phyloP scores from a whole-genome alignment of 805 yeast genomes.

The Metschnikowia kunwiensis region DNA sequence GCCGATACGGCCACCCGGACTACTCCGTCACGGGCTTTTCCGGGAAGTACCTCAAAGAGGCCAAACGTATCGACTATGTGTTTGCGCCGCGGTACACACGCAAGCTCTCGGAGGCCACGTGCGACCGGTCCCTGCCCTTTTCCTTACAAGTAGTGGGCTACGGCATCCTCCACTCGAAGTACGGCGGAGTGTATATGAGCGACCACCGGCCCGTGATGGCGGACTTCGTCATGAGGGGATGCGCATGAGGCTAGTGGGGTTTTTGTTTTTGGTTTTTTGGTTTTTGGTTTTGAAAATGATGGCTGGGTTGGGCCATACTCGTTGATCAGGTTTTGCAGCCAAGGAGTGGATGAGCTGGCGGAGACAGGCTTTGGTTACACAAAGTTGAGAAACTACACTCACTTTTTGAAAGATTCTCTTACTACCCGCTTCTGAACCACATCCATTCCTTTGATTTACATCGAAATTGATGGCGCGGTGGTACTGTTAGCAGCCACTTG shows the following conservation, averaged over 20 bases:
- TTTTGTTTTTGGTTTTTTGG: too few species aligned
- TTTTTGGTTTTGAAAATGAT: too few species aligned
- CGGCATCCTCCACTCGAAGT: conserved; percentile 34
- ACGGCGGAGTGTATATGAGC: conserved; percentile 31
- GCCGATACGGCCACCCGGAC: conserved; percentile 28
- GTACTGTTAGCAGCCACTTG: too few species aligned
- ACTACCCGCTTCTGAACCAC: too few species aligned
- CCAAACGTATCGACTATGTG: conserved; percentile 33
- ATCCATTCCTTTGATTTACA: too few species aligned
- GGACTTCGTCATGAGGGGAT: conserved; percentile 19
- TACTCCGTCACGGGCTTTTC: conserved; percentile 34
- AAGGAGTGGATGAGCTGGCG: too few species aligned
- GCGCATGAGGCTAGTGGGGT: background rate
- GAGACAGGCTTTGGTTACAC: too few species aligned
- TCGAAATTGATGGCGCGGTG: too few species aligned
- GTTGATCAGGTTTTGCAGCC: too few species aligned
- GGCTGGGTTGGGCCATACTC: too few species aligned
- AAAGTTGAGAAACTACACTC: too few species aligned
- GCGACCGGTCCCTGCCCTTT: conserved; percentile 15
- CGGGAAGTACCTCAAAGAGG: conserved; percentile 27
- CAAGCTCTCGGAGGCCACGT: conserved; percentile 14
- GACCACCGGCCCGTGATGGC: conserved; percentile 37
- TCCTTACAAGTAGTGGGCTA: conserved; percentile 22
- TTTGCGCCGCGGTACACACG: conserved; percentile 27
- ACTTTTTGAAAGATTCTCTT: too few species aligned